phyloP scores from a whole-genome alignment of 2,329 filamentous ascomycete genomes.

The Sclerotinia nivalis region DNA sequence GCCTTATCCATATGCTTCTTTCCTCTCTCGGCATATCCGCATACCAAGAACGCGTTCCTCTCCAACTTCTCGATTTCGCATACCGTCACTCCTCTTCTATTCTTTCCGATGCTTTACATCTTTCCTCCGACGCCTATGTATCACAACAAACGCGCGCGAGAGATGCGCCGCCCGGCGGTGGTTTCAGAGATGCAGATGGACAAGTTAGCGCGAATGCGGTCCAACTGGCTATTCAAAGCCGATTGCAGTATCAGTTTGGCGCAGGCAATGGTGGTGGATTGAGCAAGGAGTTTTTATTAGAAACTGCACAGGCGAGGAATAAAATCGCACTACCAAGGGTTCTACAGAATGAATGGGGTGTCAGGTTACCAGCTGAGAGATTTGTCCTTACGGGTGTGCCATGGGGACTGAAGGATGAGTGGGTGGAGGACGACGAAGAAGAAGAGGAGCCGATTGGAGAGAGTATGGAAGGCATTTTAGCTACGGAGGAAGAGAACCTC shows the following conservation, averaged over 20 bases:
- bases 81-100: slow-evolving; percentile 77
- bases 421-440: slow-evolving; percentile 53
- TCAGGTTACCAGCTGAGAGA: slow-evolving; percentile 65
- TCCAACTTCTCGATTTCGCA: slow-evolving; percentile 82
- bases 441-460: slow-evolving; percentile 44
- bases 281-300: slow-evolving; percentile 74
- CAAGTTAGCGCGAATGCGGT: slow-evolving; percentile 65
- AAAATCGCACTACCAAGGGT: slow-evolving; percentile 64
- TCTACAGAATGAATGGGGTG: slow-evolving; percentile 65
- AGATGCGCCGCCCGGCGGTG: slow-evolving; percentile 40
- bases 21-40: slow-evolving; percentile 75
- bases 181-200: slow-evolving; percentile 40
- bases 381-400: slow-evolving; percentile 67
- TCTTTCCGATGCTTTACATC: slow-evolving; percentile 69
- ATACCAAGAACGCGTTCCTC: slow-evolving; percentile 79
- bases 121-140: slow-evolving; percentile 68
- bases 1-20: slow-evolving; percentile 77
- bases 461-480: slow-evolving; percentile 43
- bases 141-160: slow-evolving; percentile 41
- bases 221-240: slow-evolving; percentile 69
- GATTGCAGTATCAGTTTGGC: slow-evolving; percentile 69
- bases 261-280: slow-evolving; percentile 52
- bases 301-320: slow-evolving; percentile 72
- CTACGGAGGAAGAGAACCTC: slow-evolving; percentile 43
- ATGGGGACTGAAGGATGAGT: slow-evolving; percentile 63